Base-by-base conservation (phyloP, 306 rosid genomes). In the Cicer judaicum region DNA sequence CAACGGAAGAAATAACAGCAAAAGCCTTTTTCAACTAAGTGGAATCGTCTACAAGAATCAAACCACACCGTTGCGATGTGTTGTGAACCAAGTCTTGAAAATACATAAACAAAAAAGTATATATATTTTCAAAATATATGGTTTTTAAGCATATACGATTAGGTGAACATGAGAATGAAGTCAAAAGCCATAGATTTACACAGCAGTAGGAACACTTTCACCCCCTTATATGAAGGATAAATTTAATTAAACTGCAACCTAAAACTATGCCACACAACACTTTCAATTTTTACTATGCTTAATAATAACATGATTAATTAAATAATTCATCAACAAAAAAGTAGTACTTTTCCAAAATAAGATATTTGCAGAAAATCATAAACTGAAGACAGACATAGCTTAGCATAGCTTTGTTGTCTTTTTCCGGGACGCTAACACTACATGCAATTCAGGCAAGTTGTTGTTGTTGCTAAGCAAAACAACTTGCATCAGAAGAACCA, bases 321-420 rank as follows among this genome's bases (percentile, higher is more conserved):
- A 14, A 55, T 54, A 12, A n/a, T 64, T 21, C 49, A 60, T 48
- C 29, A 36, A 21, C 59, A 9, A 63, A 55, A 70, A 70, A 43
- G 9, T 5, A 5, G 29, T 46, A 19, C 8, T 18, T 6, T 62
- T 41, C 55, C 13, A 54, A 13, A 49, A 56, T 74, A 53, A 63
- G 63, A 43, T 55, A 76, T 13, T 70, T 42, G 59, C 34, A 29
- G 64, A 68, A 69, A 18, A 63, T 54, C 47, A 69, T 12, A 61
- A 7, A 61, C 54, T 36, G 52, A 64, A 48, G 41, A 59, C 7
- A 42, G 60, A 11, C 73, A 49, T 11, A 11, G 47, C 41, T 19
- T 10, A 62, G 50, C 21, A 6, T 41, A 8, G 39, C 60, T 29
- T 48, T 56, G 38, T 40, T 19, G 55, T 73, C 15, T 13, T 60